These are phyloP conservation scores for Lactifluus piperatus DNA, from an alignment of 768 basidiomycete species.

Conservation along the genomic window DNA sequence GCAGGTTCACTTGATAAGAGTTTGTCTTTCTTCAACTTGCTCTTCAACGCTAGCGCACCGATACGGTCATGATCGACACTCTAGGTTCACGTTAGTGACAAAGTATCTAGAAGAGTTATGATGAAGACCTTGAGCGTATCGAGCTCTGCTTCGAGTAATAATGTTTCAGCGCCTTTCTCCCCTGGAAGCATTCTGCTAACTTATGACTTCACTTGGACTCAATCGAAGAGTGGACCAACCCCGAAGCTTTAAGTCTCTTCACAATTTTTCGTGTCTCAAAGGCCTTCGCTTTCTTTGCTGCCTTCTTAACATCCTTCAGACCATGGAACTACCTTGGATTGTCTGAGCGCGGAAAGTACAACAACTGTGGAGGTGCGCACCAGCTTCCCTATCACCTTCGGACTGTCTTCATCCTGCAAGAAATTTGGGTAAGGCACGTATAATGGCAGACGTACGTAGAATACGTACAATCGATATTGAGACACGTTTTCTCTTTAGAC, in stretches of 20 bases:
- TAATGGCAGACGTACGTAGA: background rate
- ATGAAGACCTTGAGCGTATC: slow-evolving; percentile 53
- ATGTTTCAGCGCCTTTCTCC: slow-evolving; percentile 31
- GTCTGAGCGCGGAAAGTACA: background rate
- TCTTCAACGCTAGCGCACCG: slow-evolving; percentile 54
- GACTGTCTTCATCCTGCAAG: slow-evolving; percentile 3
- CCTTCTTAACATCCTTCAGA: slow-evolving; percentile 61
- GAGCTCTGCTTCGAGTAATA: slow-evolving; percentile 52
- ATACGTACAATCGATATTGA: background rate
- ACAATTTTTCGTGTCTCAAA: slow-evolving; percentile 79
- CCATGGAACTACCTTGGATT: slow-evolving; percentile 53
- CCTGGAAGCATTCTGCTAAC: slow-evolving; percentile 29
- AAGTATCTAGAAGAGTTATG: background rate
- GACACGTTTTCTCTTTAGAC: slow-evolving; percentile 9
- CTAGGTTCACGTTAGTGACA: slow-evolving; percentile 30
- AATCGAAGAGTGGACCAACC: slow-evolving; percentile 36
- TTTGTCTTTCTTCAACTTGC: slow-evolving; percentile 69
- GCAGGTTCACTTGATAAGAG: slow-evolving; percentile 38
- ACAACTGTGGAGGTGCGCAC: background rate
- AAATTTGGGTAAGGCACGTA: background rate
- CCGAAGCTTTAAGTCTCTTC: slow-evolving; percentile 65
- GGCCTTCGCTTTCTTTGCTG: slow-evolving; percentile 70
- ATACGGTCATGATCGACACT: slow-evolving; percentile 47
- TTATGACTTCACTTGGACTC: background rate
- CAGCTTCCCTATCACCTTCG: slow-evolving; percentile 6